phyloP scores from a whole-genome alignment of 2,329 filamentous ascomycete genomes.

The Aspergillus texensis region DNA sequence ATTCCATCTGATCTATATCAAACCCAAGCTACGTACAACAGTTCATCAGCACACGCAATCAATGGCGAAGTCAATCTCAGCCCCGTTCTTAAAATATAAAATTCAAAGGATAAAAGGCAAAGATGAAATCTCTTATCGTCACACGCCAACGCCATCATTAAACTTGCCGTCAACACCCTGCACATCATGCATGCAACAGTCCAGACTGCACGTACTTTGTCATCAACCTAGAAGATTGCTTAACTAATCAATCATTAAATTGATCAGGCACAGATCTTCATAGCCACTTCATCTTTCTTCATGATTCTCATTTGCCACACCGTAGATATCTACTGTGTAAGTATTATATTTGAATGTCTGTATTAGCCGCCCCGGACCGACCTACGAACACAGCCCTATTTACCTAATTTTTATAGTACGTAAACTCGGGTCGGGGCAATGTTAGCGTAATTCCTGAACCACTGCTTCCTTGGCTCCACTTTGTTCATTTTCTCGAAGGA shows the following conservation, averaged over 20 bases:
- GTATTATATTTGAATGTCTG: no score
- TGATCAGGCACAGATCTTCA: neutral
- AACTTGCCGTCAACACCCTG: neutral
- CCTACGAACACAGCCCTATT: neutral
- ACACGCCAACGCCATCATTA: neutral
- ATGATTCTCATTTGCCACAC: neutral
- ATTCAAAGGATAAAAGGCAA: neutral
- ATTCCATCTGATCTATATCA: conserved; percentile 11
- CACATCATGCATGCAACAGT: conserved; percentile 7
- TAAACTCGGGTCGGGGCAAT: neutral
- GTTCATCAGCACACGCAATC: neutral
- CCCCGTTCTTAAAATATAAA: neutral
- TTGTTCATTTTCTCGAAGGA: neutral
- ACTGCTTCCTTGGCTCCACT: neutral
- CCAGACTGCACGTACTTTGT: conserved; percentile 9
- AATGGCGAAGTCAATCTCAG: neutral
- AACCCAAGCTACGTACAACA: neutral
- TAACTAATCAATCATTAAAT: neutral
- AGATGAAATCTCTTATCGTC: neutral
- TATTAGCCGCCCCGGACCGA: no score
- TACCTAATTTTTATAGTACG: neutral
- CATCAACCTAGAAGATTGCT: neutral
- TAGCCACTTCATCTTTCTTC: neutral
- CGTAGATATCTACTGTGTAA: neutral
- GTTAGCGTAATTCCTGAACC: neutral